These are phyloP conservation scores for Gaeumannomyces tritici DNA, from an alignment of 2,329 filamentous ascomycete species.

Conservation along the genomic window DNA sequence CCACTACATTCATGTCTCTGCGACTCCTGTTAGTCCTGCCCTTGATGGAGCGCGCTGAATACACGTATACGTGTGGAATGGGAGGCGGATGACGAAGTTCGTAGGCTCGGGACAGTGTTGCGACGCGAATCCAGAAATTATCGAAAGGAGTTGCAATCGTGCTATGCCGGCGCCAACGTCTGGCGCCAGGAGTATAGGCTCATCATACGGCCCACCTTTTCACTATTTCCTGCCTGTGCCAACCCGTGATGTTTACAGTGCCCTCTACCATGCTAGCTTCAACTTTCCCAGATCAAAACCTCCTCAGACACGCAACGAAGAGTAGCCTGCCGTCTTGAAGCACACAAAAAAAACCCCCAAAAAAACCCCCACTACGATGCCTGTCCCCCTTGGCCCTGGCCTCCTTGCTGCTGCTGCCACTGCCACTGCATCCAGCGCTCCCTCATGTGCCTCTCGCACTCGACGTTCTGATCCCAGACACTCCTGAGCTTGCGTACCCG, in stretches of 20 bases:
- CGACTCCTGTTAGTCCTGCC: not conserved
- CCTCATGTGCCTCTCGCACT: constrained; percentile 38
- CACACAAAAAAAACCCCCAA: no score
- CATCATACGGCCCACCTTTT: no score
- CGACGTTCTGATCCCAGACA: constrained; percentile 44
- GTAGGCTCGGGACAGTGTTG: no score
- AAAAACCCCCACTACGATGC: not conserved
- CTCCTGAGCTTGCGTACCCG: constrained; percentile 56
- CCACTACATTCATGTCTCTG: not conserved
- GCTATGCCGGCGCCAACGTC: no score
- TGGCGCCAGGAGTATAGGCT: no score
- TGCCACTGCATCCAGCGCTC: constrained; percentile 3
- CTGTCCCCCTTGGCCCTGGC: not conserved
- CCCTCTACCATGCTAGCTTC: not conserved
- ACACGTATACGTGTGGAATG: no score
- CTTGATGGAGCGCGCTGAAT: not conserved
- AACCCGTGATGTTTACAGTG: not conserved
- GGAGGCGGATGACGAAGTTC: no score
- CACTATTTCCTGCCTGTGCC: not conserved
- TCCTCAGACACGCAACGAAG: no score
- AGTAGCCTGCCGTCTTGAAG: no score
- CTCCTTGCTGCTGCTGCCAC: not conserved
- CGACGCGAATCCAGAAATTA: no score
- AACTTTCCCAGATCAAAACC: not conserved
- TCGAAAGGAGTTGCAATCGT: not conserved